A percentile compares a stretch with the other conserved stretches of the same genome.
These are phyloP conservation scores for Choiromyces venosus DNA, from an alignment of 495 filamentous ascomycete genomes.

Conservation along the genomic window DNA sequence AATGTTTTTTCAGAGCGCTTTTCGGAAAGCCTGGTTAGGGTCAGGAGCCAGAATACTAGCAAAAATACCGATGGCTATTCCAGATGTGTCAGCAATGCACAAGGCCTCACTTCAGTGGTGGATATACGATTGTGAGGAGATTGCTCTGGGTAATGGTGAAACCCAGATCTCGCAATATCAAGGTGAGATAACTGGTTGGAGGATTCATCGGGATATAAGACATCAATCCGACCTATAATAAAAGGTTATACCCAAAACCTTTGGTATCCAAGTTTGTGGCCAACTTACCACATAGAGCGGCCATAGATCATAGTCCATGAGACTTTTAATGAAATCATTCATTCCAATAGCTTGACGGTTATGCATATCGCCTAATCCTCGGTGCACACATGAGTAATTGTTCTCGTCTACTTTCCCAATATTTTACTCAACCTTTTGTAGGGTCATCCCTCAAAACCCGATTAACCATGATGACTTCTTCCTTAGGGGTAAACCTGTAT, in stretches of 20 bases:
- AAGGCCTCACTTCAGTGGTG: not conserved
- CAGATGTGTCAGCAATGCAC: too few species aligned
- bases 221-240: conserved; percentile 45
- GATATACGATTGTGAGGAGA: conserved; percentile 60
- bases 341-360: conserved; percentile 57
- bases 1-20: conserved; percentile 54
- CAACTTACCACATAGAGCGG: conserved; percentile 41
- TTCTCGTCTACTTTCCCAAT: conserved; percentile 46
- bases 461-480: conserved; percentile 68
- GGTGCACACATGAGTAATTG: not conserved
- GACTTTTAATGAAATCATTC: conserved; percentile 52
- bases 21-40: conserved; percentile 57
- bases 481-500: conserved; percentile 53
- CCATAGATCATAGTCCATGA: conserved; percentile 68
- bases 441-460: conserved; percentile 67
- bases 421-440: conserved; percentile 49
- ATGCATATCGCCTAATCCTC: conserved; percentile 46
- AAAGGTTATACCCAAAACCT: conserved; percentile 3
- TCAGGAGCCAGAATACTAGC: conserved; percentile 43
- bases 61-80: conserved; percentile 11
- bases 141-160: conserved; percentile 66
- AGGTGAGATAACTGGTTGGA: conserved; percentile 55
- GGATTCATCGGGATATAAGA: conserved; percentile 50
- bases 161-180: conserved; percentile 55
- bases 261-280: too few species aligned